Evolutionary conservation across 176 grass and related monocot species (phyloP).

Genomic region (Zea luxurians): DNA sequence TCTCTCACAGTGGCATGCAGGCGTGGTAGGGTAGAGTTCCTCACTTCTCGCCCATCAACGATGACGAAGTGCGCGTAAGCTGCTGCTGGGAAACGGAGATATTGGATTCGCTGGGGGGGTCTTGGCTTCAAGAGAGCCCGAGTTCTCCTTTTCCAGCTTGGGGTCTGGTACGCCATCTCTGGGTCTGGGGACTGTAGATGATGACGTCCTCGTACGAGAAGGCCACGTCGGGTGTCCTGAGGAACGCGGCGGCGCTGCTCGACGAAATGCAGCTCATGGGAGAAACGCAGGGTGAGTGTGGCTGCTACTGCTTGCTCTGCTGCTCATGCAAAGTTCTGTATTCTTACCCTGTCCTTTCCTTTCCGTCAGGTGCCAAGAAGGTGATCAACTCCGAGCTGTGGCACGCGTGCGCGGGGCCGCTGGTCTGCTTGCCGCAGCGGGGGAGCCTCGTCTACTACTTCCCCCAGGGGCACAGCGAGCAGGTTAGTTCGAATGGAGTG

Average conservation of each 20-base stretch:
- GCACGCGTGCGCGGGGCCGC: constrained; percentile 93
- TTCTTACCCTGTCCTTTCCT: background rate
- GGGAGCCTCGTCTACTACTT: constrained; percentile 93
- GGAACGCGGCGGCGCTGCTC: constrained; percentile 71
- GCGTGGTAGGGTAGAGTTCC: background rate
- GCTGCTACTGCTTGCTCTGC: background rate
- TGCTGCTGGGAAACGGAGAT: background rate
- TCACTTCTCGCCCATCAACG: background rate
- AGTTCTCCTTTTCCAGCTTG: background rate
- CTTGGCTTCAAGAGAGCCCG: background rate
- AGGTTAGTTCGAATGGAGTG: constrained; percentile 44
- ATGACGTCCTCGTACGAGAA: constrained; percentile 70
- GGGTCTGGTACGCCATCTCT: background rate
- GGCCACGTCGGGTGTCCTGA: constrained; percentile 44
- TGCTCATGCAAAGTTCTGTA: background rate
- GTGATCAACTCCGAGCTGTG: constrained; percentile 95
- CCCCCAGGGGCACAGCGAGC: constrained; percentile 93
- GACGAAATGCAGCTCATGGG: constrained; percentile 97
- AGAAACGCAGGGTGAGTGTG: constrained; percentile 62
- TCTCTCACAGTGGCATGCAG: constrained; percentile 37
- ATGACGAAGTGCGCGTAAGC: background rate
- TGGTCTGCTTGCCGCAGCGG: constrained; percentile 81
- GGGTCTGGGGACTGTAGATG: background rate
- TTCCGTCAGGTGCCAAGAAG: constrained; percentile 62
- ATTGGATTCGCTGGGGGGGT: background rate